Conservation (phyloP, 768 basidiomycete species). For the Glaciozyma antarctica region DNA sequence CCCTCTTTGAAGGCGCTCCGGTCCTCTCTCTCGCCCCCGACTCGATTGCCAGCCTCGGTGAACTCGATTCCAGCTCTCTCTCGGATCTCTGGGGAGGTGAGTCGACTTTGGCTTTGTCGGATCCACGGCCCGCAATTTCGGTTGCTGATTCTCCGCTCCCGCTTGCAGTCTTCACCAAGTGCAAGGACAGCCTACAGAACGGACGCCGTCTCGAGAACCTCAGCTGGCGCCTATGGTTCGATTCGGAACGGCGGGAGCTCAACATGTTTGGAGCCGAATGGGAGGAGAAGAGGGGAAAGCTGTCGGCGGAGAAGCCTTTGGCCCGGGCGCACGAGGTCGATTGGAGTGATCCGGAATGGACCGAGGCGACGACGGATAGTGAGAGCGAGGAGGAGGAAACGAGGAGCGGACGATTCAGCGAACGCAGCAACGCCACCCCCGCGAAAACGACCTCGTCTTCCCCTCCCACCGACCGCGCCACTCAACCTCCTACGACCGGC, state of each 20-base stretch:
- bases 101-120: not conserved
- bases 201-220: conserved; percentile 79
- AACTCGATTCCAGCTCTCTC: conserved; percentile 17
- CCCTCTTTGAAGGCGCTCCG: not conserved
- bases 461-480: not conserved
- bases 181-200: conserved; percentile 66
- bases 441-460: not conserved
- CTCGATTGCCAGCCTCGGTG: conserved; percentile 23
- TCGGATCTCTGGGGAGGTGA: conserved; percentile 28
- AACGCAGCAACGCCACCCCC: not conserved
- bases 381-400: conserved; percentile 5
- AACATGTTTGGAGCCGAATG: not conserved
- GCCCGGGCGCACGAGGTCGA: not conserved
- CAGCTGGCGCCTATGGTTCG: conserved; percentile 72
- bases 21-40: conserved; percentile 29
- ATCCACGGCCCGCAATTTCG: not conserved
- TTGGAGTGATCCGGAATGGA: conserved; percentile 30
- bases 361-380: conserved; percentile 17
- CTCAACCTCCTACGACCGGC: too few relatives aligned
- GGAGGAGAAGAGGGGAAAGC: not conserved
- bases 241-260: conserved; percentile 8
- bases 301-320: not conserved
- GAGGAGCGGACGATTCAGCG: not conserved
- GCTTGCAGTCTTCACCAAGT: conserved; percentile 66
- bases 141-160: not conserved